phyloP scores from a whole-genome alignment of 1,284 basidiomycete species.

The Fomitiporia mediterranea region DNA sequence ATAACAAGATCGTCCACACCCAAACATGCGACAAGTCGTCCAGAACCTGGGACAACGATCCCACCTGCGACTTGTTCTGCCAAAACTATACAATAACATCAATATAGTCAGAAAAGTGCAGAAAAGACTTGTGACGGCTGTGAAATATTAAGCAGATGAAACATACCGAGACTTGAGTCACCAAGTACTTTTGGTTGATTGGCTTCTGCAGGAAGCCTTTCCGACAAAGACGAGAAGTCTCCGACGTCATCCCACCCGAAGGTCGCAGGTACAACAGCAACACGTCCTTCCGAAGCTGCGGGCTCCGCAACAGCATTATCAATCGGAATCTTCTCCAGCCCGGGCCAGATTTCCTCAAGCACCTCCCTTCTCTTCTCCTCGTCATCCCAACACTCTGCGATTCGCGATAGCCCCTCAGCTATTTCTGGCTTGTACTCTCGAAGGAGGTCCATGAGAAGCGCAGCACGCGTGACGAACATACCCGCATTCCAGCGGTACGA shows the following conservation, averaged over 20 bases:
- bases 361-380: slow-evolving; percentile 47
- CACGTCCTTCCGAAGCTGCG: slow-evolving; percentile 65
- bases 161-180: slow-evolving; percentile 59
- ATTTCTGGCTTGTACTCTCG: slow-evolving; percentile 69
- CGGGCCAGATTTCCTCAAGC: slow-evolving; percentile 64
- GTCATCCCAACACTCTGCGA: slow-evolving; percentile 68
- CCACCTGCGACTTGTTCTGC: slow-evolving; percentile 82
- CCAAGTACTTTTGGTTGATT: slow-evolving; percentile 78
- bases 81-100: slow-evolving; percentile 45
- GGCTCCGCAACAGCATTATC: slow-evolving; percentile 83
- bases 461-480: slow-evolving; percentile 80
- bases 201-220: slow-evolving; percentile 71
- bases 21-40: slow-evolving; percentile 69
- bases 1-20: slow-evolving; percentile 83
- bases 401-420: slow-evolving; percentile 56
- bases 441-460: slow-evolving; percentile 62
- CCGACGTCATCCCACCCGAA: slow-evolving; percentile 89
- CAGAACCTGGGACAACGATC: slow-evolving; percentile 78
- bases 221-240: slow-evolving; percentile 80
- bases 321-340: slow-evolving; percentile 77
- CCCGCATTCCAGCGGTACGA: slow-evolving; percentile 85
- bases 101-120: slow-evolving; percentile 5
- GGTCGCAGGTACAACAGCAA: slow-evolving; percentile 80
- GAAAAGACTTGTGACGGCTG: neutral
- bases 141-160: slow-evolving; percentile 12